Percentiles rank a stretch among this genome's conserved stretches.
Conservation (phyloP, 306 rosid genomes). For the Rubus idaeus region DNA sequence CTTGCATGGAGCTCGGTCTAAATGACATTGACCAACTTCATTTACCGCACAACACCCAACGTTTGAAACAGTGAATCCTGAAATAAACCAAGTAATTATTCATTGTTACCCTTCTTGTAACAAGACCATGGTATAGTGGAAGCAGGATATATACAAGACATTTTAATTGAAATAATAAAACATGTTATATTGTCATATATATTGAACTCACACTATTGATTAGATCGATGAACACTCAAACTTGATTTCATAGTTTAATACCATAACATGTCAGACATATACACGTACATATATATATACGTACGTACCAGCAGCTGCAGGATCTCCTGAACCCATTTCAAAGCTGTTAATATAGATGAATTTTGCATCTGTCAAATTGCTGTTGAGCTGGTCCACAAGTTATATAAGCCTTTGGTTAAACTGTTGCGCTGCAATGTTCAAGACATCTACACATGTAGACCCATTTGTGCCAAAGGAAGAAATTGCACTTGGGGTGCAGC, state of each 20-base stretch:
- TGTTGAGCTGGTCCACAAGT: constrained; percentile 38
- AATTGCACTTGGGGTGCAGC: constrained; percentile 39
- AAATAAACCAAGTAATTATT: background rate
- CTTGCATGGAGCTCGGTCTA: constrained; percentile 29
- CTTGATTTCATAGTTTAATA: background rate
- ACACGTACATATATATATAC: too few species aligned
- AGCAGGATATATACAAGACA: background rate
- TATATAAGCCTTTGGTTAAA: constrained; percentile 44
- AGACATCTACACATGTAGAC: constrained; percentile 37
- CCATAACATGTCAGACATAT: background rate
- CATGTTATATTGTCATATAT: background rate
- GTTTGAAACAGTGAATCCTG: constrained; percentile 30
- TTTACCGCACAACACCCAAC: constrained; percentile 32
- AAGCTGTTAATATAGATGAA: constrained; percentile 36
- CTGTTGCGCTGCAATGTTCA: constrained; percentile 31
- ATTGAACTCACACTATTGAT: background rate
- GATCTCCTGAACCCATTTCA: constrained; percentile 19
- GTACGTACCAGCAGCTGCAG: constrained; percentile 13
- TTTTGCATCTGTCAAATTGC: constrained; percentile 29
- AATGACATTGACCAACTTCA: constrained; percentile 31
- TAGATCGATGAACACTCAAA: background rate
- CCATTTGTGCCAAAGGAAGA: constrained; percentile 34
- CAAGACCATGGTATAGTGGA: too few species aligned
- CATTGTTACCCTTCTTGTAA: background rate
- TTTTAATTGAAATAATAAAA: background rate